Evolutionary conservation across 1,284 basidiomycete species (phyloP), one percentile per base, ranked within the genome.

Genomic region (Cutaneotrichosporon mucoides): DNA sequence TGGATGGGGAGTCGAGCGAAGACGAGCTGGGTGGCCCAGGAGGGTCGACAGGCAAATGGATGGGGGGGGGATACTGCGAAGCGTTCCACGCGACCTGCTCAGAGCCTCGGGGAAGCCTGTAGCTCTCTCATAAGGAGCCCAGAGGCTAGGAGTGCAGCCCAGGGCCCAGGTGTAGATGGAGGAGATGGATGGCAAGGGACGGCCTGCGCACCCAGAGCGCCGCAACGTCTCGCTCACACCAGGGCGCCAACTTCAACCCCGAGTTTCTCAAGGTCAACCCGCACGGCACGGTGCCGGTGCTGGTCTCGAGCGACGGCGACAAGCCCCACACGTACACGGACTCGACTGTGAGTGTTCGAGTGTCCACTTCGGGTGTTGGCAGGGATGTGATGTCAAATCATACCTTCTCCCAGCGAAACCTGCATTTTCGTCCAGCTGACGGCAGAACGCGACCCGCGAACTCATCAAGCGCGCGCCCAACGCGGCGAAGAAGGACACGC

Each of bases 211-310:
- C 24, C 24, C 24, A 24, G 24, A 24, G 24, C 24, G 24, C 10
- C 12, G 45, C 15, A 24, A 46, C 9, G 24, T 24, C 15, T 11
- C 11, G 38, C 55, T 56, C 16, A 60, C 37, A 1, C 12, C 75
- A 84, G 59, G 85, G 85, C 41, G 83, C 82, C 63, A 88, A 88
- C 76, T 87, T 88, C 66, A 75, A 78, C 41, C 85, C 86, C 9
- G 75, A 79, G 7, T 86, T 83, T 73, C 66, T 86, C 58, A 80
- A 82, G 65, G 73, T 85, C 63, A 86, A 85, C 71, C 80, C 82
- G 4, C 71, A 79, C 41, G 85, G 76, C 5, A 86, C 85, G 1
- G 71, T 87, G 12, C 85, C 85, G 35, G 82, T 82, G 0, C 77
- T 87, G 41, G 75, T 79, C 48, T 33, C n/a, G 15, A 75, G 66